Base-by-base conservation (phyloP, 169 alveolate species). In the Cryptosporidium xiaoi region DNA sequence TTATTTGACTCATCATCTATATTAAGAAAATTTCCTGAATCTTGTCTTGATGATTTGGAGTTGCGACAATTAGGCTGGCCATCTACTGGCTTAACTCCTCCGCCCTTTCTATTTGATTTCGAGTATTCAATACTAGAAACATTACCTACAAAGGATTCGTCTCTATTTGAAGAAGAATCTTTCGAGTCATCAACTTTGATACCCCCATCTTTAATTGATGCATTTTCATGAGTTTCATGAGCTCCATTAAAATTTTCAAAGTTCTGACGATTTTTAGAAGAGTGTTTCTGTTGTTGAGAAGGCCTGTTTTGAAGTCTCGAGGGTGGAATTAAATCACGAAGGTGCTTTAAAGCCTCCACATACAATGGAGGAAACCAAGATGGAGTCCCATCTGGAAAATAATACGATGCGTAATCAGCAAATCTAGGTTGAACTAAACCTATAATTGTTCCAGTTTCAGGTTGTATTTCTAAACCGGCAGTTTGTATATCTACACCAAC, bases 361-460 rank as follows among this genome's bases (percentile, higher is more conserved):
- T 77, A 77, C n/a, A 77, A 48, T 1, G 87, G 87, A 24, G 87
- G 87, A 31, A 77, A 77, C 87, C 87, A 77, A 31, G 87, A 77
- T 7, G 87, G 87, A 40, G 87, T 77, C 12, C 87, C 87, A 60
- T 77, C 87, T 13, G 87, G 87, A 40, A 77, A 77, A 31, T 60
- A 77, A 18, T 77, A 77, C 24, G 87, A 77, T 12, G 87, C 87
- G 48, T 77, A 77, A 46, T 77, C 87, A 16, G 87, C 87, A 77
- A 77, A 77, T 77, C 87, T 77, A 58, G 87, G 87, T 46, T 77
- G 87, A 20, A 77, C 87, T 12, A 77, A 48, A 58, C 87, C 87
- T 1, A 77, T 62, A 27, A 77, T 77, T 15, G 87, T 77, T 4
- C 87, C 87, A 27, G 87, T 77, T 51, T 77, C 87, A 40, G 87